Evolutionary conservation across 1,284 basidiomycete species (phyloP), one percentile per base, ranked within the genome.

Genomic region (Trametes hirsuta): DNA sequence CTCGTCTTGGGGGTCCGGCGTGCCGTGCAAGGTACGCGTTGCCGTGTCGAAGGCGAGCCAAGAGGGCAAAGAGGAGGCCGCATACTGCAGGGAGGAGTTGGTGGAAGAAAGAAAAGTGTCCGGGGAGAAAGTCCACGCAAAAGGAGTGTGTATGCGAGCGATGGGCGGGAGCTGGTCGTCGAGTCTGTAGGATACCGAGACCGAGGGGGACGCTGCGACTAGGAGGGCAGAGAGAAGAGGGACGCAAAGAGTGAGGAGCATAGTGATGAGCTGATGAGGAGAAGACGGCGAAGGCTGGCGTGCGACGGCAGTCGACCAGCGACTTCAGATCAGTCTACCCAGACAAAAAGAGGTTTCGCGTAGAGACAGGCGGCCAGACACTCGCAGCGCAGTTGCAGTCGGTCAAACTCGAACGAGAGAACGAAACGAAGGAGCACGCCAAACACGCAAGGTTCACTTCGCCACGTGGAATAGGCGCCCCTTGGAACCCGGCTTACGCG

Each of bases 41-140:
- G 68, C 63, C 35, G 81, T 69, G 70, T 93, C 81, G 69, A 93
- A 91, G 12, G 76, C 72, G 53, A 90, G 79, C 90, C 91, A 93
- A 14, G 68, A 54, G 5, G 90, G 88, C 34, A 91, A 75, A 39
- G 74, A 62, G 14, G 78, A 79, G 0, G 80, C 78, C 4, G 81
- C 76, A 67, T 84, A 86, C 35, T 59, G 69, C 47, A 87, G 68
- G 6, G 69, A 66, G 47, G 73, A 51, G 47, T 79, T 79, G 54
- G 76, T 70, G 22, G 76, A 64, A n/a, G 81, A 83, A 22, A 72
- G 69, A 71, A 92, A 93, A 0, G 91, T 90, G 52, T 74, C 71
- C 6, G 75, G 68, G 64, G 85, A 81, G 67, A 90, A 80, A 2
- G 84, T 74, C 90, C 90, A 94, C 46, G 79, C 77, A 70, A 82